Evolutionary conservation across 441 rosid species (phyloP), one percentile per base, ranked within the genome.

Genomic region (Gossypium gossypioides): DNA sequence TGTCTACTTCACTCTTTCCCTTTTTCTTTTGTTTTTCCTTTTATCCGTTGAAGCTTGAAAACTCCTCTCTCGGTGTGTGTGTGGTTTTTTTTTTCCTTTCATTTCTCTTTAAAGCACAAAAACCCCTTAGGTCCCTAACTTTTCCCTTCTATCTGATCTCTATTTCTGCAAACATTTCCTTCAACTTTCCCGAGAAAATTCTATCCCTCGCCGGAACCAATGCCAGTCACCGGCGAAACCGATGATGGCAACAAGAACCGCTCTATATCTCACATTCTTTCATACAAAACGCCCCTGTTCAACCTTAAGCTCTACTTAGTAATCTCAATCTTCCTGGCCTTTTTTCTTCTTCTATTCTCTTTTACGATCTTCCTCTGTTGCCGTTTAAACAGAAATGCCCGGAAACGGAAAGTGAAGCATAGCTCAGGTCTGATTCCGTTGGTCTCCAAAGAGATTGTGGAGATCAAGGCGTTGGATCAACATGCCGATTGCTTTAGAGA

Each of bases 401-500:
- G 81, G 74, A 85, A 81, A 22, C 89, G 88, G 63, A 82, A 40
- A 77, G 85, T 72, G 60, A 83, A 89, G 68, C 90, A 86, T 80
- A 85, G 84, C 77, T 89, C 97, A 2, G 90, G 96, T 10, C 72
- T 81, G 57, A 87, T 88, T 82, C 96, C 97, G 0, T 54, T 89
- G 6, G 90, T 84, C 19, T 82, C 96, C 62, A 91, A 84, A 63
- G 94, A 91, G 82, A 87, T 86, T 67, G 55, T 80, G 54, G 96
- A 88, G 86, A 80, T 91, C 80, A 81, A 82, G 60, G 72, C 83
- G 9, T 79, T 81, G 80, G 85, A 83, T 40, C 81, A 63, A 2
- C 62, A 40, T n/a, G 78, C 59, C 18, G 69, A 59, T 27, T 21
- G 66, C 16, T 84, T 69, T 19, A 71, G 70, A 0, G 77, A 74